phyloP scores from a whole-genome alignment of 352 stramenopile species.

The Phytophthora hybrid region DNA sequence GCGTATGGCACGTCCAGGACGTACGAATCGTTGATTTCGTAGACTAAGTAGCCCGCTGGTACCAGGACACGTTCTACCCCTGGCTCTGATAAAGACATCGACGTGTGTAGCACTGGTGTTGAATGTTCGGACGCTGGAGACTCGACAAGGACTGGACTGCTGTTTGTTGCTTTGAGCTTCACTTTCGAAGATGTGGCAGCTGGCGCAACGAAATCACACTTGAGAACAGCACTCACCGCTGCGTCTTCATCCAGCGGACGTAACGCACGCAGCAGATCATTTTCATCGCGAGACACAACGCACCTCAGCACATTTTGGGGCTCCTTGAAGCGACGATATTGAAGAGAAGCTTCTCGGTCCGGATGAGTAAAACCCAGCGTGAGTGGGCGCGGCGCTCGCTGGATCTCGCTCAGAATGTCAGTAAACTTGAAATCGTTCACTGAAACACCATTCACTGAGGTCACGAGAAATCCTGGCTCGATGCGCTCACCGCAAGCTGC shows the following conservation, averaged over 20 bases:
- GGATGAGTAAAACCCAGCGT: conserved; percentile 65
- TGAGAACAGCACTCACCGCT: conserved; percentile 60
- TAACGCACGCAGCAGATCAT: conserved; percentile 54
- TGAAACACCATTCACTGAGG: conserved; percentile 66
- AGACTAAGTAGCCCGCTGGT: conserved; percentile 66
- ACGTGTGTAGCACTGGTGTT: conserved; percentile 12
- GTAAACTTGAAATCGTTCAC: conserved; percentile 53
- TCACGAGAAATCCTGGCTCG: conserved; percentile 62
- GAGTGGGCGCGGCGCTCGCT: conserved; percentile 55
- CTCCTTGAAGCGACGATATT: conserved; percentile 55
- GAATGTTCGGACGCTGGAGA: conserved; percentile 1
- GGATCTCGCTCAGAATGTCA: conserved; percentile 62
- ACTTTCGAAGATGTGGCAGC: conserved; percentile 26
- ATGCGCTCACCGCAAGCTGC: conserved; percentile 49
- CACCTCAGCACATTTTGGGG: conserved; percentile 62
- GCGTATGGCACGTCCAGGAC: conserved; percentile 64
- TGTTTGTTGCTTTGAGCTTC: conserved; percentile 24
- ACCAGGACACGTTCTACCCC: conserved; percentile 41
- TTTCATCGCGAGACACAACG: conserved; percentile 53
- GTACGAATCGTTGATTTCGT: conserved; percentile 70
- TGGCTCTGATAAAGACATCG: conserved; percentile 12
- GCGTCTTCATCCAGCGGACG: conserved; percentile 59
- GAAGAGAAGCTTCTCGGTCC: conserved; percentile 34
- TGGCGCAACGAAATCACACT: conserved; percentile 49
- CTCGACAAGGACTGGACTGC: conserved; percentile 21